A percentile compares a stretch with the other conserved stretches of the same genome.
These are phyloP conservation scores for Priceomyces fermenticarens DNA, from an alignment of 805 yeast species.

Conservation along the genomic window DNA sequence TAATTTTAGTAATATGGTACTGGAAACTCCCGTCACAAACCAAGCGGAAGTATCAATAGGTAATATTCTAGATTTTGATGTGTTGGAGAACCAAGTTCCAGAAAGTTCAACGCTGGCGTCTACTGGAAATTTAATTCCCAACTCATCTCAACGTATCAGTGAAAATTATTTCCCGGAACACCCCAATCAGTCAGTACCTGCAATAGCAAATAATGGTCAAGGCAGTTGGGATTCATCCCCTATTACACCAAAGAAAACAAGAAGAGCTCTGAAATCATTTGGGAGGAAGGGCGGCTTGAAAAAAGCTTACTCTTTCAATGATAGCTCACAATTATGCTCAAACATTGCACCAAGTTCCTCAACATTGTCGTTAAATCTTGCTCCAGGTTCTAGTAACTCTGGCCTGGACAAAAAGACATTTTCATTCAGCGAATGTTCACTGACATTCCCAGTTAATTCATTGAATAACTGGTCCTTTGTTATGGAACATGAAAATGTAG, in stretches of 20 bases:
- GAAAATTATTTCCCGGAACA: background rate
- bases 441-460: slow-evolving; percentile 13
- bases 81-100: background rate
- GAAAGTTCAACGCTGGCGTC: background rate
- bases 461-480: slow-evolving; percentile 17
- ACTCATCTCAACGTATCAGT: background rate
- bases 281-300: slow-evolving; percentile 7
- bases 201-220: background rate
- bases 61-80: slow-evolving; percentile 2
- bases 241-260: slow-evolving; percentile 3
- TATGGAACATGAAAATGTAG: slow-evolving; percentile 13
- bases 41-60: background rate
- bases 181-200: background rate
- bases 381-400: background rate
- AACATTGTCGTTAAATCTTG: slow-evolving; percentile 2
- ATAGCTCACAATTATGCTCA: background rate
- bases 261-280: slow-evolving; percentile 5
- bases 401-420: slow-evolving; percentile 3
- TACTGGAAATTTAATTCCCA: background rate
- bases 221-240: background rate
- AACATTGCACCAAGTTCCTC: slow-evolving; percentile 3
- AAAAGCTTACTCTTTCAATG: slow-evolving; percentile 12
- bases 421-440: slow-evolving; percentile 14
- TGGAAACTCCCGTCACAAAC: background rate
- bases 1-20: background rate